Conservation (phyloP, 1,284 basidiomycete species). For the Schizophyllum commune region DNA sequence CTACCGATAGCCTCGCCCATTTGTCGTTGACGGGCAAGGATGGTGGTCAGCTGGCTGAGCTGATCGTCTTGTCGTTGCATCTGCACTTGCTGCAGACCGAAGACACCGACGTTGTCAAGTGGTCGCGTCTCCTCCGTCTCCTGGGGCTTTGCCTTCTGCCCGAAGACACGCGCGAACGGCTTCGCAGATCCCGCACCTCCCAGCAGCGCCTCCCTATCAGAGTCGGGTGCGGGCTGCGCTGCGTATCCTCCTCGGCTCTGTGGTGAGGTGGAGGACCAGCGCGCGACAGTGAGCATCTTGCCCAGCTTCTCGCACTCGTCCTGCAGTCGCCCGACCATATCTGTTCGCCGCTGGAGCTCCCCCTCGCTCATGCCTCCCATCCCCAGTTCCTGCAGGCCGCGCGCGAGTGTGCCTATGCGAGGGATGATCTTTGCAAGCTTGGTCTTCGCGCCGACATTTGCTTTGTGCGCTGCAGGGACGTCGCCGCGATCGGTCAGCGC, state of each 20-base stretch:
- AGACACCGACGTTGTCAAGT: constrained; percentile 74
- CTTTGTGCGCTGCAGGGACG: constrained; percentile 64
- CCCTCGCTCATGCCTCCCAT: constrained; percentile 72
- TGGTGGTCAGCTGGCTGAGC: constrained; percentile 69
- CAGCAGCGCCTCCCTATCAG: constrained; percentile 61
- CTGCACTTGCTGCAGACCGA: constrained; percentile 74
- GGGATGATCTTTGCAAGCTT: constrained; percentile 69
- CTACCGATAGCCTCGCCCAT: constrained; percentile 83
- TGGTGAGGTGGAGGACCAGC: constrained; percentile 23
- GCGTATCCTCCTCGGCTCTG: constrained; percentile 10
- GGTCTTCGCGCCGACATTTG: constrained; percentile 79
- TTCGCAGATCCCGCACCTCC: constrained; percentile 31
- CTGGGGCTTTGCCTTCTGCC: constrained; percentile 48
- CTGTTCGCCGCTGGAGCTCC: constrained; percentile 75
- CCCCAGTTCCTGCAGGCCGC: constrained; percentile 59
- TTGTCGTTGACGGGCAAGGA: constrained; percentile 80
- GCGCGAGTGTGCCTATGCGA: constrained; percentile 63
- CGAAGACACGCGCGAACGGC: constrained; percentile 77
- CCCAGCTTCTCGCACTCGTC: constrained; percentile 82
- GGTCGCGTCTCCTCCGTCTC: constrained; percentile 86
- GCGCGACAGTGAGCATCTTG: constrained; percentile 68
- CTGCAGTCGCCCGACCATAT: constrained; percentile 75
- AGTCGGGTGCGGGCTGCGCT: constrained; percentile 36
- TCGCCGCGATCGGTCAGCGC: constrained; percentile 72
- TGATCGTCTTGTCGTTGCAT: constrained; percentile 83